Base-by-base conservation (phyloP, 2,329 filamentous ascomycete species). In the Aspergillus chevalieri region DNA sequence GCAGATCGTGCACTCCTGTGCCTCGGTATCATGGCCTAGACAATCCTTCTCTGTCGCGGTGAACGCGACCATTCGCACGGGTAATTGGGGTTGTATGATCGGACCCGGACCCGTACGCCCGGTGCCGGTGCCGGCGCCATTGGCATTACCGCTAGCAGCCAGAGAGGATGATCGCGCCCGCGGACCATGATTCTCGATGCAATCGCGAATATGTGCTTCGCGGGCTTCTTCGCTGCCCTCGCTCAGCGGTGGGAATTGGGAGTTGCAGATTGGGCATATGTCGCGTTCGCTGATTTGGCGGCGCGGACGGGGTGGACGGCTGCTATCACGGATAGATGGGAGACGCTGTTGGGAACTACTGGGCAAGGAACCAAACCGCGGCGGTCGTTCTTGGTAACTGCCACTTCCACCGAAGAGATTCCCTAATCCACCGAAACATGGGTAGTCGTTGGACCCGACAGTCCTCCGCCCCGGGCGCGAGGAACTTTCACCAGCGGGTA, bases 31-130 rank as follows among this genome's bases (percentile, higher is more conserved):
- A 19, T 72, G 67, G 4, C 76, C 76, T 1, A 78, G 61, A 56
- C 81, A 84, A 53, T 85, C 82, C 60, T 85, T 85, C 63, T 85
- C 82, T 0, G 78, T 83, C 0, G 82, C 81, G 5, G 67, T 72
- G 55, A 82, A 84, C 2, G 62, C 62, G 12, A 74, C 55, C 69
- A 75, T 74, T 14, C 67, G 66, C 10, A 68, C 53, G 19, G 61
- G 57, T 1, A 55, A 47, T 14, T 59, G 57, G 10, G 59, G 58
- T 14, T 58, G 55, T 14, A 12, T 3, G 8, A 28, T 12, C 15
- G 63, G 49, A 19, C 57, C 48, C 21, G 58, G 58, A 43, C 26
- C 26, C 1, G 26, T 30, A 12, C 26, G 26, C 10, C 26, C 26
- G 26, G 26, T 30, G 26, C 26, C 26, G 2, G 26, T 30, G 26